phyloP scores from a whole-genome alignment of 2,329 filamentous ascomycete genomes.

The Colletotrichum truncatum region DNA sequence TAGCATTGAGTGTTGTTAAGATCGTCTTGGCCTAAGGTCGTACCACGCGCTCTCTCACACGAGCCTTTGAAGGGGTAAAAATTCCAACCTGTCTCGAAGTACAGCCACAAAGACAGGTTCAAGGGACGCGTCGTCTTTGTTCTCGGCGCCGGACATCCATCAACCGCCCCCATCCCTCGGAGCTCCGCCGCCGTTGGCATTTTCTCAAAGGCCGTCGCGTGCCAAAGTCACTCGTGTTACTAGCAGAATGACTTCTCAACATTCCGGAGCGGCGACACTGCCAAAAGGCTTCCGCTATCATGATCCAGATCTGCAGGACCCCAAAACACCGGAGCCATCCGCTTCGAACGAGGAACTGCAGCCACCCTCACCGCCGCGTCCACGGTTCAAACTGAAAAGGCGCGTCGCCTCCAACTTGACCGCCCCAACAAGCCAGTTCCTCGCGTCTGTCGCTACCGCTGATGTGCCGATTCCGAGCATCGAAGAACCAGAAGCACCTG shows the following conservation, averaged over 20 bases:
- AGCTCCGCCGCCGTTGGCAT: slow-evolving; percentile 1
- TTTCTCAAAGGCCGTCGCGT: slow-evolving; percentile 29
- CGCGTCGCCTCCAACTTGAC: slow-evolving; percentile 61
- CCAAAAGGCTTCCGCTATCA: slow-evolving; percentile 51
- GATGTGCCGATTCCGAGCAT: slow-evolving; percentile 73
- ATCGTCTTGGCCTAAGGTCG: not conserved
- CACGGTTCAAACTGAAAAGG: slow-evolving; percentile 64
- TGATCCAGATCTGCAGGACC: slow-evolving; percentile 44
- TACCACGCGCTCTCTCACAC: slow-evolving; percentile 10
- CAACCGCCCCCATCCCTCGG: not conserved
- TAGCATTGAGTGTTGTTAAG: not conserved
- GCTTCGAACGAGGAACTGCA: slow-evolving; percentile 44
- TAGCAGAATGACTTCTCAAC: slow-evolving; percentile 54
- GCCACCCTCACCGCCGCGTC: slow-evolving; percentile 60
- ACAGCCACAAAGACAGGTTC: slow-evolving; percentile 5
- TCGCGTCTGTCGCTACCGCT: slow-evolving; percentile 73
- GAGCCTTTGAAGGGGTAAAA: not conserved
- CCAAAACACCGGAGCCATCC: slow-evolving; percentile 63
- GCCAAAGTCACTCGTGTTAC: slow-evolving; percentile 25
- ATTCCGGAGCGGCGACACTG: slow-evolving; percentile 54
- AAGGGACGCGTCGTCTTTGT: slow-evolving; percentile 20
- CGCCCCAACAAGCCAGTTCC: slow-evolving; percentile 71
- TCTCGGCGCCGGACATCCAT: not conserved
- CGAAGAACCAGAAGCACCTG: slow-evolving; percentile 58
- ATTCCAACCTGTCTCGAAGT: slow-evolving; percentile 18